Base-by-base conservation (phyloP, 768 basidiomycete species). In the Tylopilus intermedius region DNA sequence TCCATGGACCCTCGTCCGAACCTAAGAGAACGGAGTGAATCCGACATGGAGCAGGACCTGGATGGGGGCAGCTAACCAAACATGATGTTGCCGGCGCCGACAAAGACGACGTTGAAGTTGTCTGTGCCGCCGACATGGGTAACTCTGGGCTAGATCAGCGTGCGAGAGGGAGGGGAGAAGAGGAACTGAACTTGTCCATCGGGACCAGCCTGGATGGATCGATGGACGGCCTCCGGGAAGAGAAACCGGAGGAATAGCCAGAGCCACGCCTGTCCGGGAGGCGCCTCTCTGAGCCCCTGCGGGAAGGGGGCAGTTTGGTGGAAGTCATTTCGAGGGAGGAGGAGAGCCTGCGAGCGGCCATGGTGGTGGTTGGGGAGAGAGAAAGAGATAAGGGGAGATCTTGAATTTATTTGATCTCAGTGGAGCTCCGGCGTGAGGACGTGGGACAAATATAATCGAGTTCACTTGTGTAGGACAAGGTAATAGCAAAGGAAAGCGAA, bases 61-160 rank as follows among this genome's bases (percentile, higher is more conserved):
- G 26, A 53, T 50, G 33, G 40, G 47, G 37, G n/a, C 29, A 33
- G 53, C 72, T 51, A 49, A 83, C 94, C 94, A 67, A 98, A 98
- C 93, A 96, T 96, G 74, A 97, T 94, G 73, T 96, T 95, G 14
- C 94, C 94, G 26, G 94, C 94, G 47, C 94, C 94, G 60, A 98
- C 77, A 71, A 95, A 94, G 67, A 95, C 83, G 49, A 98, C 85
- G 68, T 96, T 95, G 79, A 96, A 96, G 64, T 86, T 77, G 59
- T 87, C 81, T 45, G 81, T 71, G 14, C 83, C 85, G 49, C 75
- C 75, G 49, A 83, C 65, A 45, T 80, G 76, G 58, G 71, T 71
- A 50, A 71, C 67, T 66, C 80, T 84, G 69, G 65, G 45, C 0
- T 8, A 3, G 56, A 51, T 61, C 43, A 57, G 50, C 15, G 6